Evolutionary conservation across 495 filamentous ascomycete genomes (phyloP).

Genomic region (Penicillium salamii): DNA sequence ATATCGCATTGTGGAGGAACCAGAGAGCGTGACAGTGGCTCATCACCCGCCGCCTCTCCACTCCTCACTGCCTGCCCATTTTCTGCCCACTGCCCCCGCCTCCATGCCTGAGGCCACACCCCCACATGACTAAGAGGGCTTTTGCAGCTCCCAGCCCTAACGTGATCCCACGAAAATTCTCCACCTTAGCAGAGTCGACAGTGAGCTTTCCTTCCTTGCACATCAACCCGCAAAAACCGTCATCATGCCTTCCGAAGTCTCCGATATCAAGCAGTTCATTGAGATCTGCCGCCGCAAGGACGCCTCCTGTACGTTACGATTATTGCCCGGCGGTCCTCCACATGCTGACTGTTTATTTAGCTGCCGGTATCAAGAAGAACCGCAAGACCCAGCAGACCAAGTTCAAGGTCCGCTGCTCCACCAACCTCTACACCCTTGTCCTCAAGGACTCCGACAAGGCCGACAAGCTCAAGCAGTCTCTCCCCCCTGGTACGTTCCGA

Average conservation of each 20-base stretch:
- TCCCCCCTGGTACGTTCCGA: constrained; percentile 79
- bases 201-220: constrained; percentile 16
- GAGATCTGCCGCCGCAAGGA: constrained; percentile 99
- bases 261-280: constrained; percentile 99
- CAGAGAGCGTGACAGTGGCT: neutral
- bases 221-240: constrained; percentile 26
- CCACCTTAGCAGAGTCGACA: constrained; percentile 13
- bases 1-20: neutral
- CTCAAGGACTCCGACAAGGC: constrained; percentile 98
- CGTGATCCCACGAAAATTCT: constrained; percentile 33
- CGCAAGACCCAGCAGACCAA: constrained; percentile 84
- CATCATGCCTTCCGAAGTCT: constrained; percentile 95
- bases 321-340: too few relatives aligned
- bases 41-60: neutral
- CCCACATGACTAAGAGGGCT: constrained; percentile 22
- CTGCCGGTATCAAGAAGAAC: constrained; percentile 97
- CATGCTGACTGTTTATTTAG: constrained; percentile 46
- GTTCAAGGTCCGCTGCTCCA: constrained; percentile 99
- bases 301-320: constrained; percentile 89
- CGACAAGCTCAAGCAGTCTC: constrained; percentile 99
- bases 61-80: neutral
- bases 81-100: neutral
- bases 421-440: constrained; percentile 93
- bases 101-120: constrained; percentile 1
- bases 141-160: constrained; percentile 27